phyloP scores from a whole-genome alignment of 2,329 filamentous ascomycete species.

The Elsinoe batatas region DNA sequence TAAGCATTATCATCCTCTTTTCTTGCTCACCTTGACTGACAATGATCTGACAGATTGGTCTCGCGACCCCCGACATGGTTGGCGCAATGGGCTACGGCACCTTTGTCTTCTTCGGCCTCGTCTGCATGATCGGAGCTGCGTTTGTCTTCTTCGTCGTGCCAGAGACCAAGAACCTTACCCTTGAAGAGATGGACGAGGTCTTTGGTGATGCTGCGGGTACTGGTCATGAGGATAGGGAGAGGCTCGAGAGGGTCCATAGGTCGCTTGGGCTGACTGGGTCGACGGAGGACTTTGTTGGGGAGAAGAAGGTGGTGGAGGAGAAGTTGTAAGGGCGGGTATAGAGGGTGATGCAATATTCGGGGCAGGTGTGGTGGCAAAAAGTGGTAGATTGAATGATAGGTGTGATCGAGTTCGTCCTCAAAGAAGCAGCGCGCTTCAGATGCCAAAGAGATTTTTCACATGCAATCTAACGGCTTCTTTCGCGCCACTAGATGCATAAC shows the following conservation, averaged over 20 bases:
- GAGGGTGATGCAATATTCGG: too few relatives aligned
- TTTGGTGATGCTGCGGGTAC: conserved; percentile 19
- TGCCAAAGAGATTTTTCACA: too few relatives aligned
- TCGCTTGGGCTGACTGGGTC: conserved; percentile 6
- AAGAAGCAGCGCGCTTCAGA: too few relatives aligned
- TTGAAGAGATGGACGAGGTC: conserved; percentile 46
- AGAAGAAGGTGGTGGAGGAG: neutral
- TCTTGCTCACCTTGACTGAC: neutral
- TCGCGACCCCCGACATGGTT: conserved; percentile 54
- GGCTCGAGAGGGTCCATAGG: conserved; percentile 13
- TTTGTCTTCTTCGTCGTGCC: conserved; percentile 44
- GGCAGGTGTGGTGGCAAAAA: too few relatives aligned
- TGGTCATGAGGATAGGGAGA: conserved; percentile 12
- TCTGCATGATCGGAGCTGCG: conserved; percentile 52
- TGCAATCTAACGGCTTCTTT: too few relatives aligned
- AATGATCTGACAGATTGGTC: conserved; percentile 16
- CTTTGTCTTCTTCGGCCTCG: conserved; percentile 58
- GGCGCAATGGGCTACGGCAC: conserved; percentile 57
- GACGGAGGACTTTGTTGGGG: conserved; percentile 5
- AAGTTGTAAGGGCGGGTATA: neutral
- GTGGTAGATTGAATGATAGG: too few relatives aligned
- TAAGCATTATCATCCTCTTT: conserved; percentile 9
- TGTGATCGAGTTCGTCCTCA: too few relatives aligned
- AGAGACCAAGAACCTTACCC: conserved; percentile 44
- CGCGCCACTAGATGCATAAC: too few relatives aligned